Evolutionary conservation across 306 rosid species (phyloP).

Genomic region (Ammopiptanthus mongolicus): DNA sequence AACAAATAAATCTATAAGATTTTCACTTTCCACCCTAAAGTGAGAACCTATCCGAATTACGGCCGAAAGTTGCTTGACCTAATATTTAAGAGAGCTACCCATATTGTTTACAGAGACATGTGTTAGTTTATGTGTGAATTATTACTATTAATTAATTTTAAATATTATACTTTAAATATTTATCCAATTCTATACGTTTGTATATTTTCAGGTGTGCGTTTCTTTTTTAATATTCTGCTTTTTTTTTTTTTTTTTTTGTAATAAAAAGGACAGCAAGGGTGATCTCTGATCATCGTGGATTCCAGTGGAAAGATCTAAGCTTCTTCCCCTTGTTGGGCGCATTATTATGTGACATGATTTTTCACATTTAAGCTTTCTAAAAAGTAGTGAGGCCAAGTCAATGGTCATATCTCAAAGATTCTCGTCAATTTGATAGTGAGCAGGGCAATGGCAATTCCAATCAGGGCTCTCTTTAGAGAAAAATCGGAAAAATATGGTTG

Average conservation of each 20-base stretch:
- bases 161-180: not conserved
- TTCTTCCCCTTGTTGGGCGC: conserved; percentile 4
- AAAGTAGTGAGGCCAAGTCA: conserved; percentile 5
- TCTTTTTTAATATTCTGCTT: not conserved
- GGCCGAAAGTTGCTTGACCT: not conserved
- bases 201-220: not conserved
- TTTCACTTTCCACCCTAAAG: not conserved
- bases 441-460: not conserved
- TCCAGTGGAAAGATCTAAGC: not conserved
- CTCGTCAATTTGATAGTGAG: not conserved
- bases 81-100: not conserved
- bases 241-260: too few relatives aligned
- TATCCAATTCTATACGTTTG: not conserved
- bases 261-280: not conserved
- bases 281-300: not conserved
- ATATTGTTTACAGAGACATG: not conserved
- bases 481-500: not conserved
- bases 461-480: not conserved
- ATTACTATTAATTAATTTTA: too few relatives aligned
- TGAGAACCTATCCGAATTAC: not conserved
- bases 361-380: conserved; percentile 10
- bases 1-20: not conserved
- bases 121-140: not conserved
- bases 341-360: not conserved
- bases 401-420: conserved; percentile 31